Evolutionary conservation across 441 rosid species (phyloP), one percentile per base, ranked within the genome.

Genomic region (Gossypium schwendimanii): DNA sequence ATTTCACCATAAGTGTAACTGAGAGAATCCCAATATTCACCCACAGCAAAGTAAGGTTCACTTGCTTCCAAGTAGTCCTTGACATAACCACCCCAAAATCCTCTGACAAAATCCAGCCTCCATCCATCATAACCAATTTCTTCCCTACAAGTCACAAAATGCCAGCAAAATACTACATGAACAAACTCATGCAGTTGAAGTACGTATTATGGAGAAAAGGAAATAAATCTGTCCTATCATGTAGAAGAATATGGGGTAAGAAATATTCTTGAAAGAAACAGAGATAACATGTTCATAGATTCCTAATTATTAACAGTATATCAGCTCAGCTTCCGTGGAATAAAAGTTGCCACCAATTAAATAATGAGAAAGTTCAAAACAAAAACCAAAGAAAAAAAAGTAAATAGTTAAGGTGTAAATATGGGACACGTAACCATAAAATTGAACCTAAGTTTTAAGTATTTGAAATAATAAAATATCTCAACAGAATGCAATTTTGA

Each of bases 71-170:
- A 47, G 78, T 94, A 94, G 84, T 94, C 98, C 88, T 89, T 92
- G 18, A 92, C 94, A 80, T 94, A 92, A 74, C 98, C 98, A 81
- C 98, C 98, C 98, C 98, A 94, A 78, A 94, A 94, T 63, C 97
- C 97, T 89, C 97, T 86, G 31, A 83, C 96, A 74, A 94, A 94
- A 83, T 94, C 98, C 70, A 94, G 97, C 86, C 98, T 88, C 98
- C 98, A 94, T 79, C 97, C 98, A 84, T 94, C 94, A 75, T 91
- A 94, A 57, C 98, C 98, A 79, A 94, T 89, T 79, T 92, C 98
- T 4, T 88, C 81, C 78, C 97, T 94, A 88, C 79, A 79, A 21
- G 64, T 77, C 73, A 79, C 55, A 41, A 63, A 73, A 53, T n/a
- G 39, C 39, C 55, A 73, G 39, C 8, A 44, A 63, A 69, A 69